Evolutionary conservation across 129 eudicot species (phyloP).

Genomic region (Pseudognaphalium luteoalbum): DNA sequence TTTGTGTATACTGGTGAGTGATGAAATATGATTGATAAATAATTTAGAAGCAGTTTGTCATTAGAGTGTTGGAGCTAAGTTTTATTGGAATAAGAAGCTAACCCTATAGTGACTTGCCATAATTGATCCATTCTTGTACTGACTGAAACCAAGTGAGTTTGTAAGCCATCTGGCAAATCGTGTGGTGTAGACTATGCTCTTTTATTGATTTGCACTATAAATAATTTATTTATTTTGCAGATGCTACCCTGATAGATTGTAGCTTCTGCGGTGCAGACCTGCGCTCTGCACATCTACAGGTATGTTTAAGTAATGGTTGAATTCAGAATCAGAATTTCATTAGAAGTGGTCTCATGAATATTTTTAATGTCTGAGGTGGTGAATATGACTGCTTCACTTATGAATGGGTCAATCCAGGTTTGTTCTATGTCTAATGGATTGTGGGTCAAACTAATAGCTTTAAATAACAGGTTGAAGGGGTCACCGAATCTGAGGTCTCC

Average conservation of each 20-base stretch:
- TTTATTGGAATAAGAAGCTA: neutral
- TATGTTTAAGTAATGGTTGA: constrained; percentile 18
- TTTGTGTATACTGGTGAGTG: neutral
- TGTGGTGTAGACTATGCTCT: neutral
- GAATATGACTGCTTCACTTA: neutral
- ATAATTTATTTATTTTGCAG: constrained; percentile 39
- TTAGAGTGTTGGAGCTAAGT: neutral
- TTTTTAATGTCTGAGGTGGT: neutral
- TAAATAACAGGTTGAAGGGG: neutral
- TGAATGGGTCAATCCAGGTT: neutral
- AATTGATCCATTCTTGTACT: neutral
- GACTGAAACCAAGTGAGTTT: neutral
- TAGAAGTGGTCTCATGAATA: neutral
- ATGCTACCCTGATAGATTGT: constrained; percentile 88
- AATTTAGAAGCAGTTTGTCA: neutral
- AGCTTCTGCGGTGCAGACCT: constrained; percentile 96
- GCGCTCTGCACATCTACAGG: constrained; percentile 94
- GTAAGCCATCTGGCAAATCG: neutral
- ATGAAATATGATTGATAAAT: constrained; percentile 12
- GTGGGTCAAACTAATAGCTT: neutral
- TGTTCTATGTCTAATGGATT: neutral
- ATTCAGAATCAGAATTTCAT: neutral
- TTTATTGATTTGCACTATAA: neutral
- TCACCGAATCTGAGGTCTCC: neutral
- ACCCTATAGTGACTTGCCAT: neutral